These are phyloP conservation scores for Exidia glandulosa DNA, from an alignment of 768 basidiomycete genomes.

Conservation along the genomic window DNA sequence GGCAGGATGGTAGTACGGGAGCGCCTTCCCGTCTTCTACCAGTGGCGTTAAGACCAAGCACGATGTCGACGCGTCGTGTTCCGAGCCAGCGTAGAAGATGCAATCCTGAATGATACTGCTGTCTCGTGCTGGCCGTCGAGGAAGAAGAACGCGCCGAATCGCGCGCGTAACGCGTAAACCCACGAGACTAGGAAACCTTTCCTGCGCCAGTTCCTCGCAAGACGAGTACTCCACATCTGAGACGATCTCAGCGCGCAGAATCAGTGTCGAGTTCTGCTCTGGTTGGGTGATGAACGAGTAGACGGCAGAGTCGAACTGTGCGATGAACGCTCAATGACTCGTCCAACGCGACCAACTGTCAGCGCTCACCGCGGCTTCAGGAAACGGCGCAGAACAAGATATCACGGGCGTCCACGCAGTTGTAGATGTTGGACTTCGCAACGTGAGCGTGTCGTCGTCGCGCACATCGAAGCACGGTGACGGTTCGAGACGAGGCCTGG, in stretches of 20 bases:
- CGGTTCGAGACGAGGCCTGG: not conserved
- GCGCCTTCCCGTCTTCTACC: constrained; percentile 24
- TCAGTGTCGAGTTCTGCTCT: constrained; percentile 86
- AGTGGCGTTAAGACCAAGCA: constrained; percentile 19
- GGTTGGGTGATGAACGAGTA: constrained; percentile 76
- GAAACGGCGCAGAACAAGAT: not conserved
- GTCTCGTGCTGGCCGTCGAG: constrained; percentile 72
- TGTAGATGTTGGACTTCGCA: not conserved
- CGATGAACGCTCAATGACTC: not conserved
- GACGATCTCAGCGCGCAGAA: constrained; percentile 70
- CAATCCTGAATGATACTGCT: constrained; percentile 64
- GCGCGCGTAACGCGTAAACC: constrained; percentile 34
- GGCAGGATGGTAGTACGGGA: constrained; percentile 88
- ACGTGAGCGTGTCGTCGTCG: not conserved
- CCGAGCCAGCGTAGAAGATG: constrained; percentile 43
- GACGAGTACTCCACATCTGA: constrained; percentile 19
- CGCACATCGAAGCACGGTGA: not conserved
- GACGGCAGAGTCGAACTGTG: constrained; percentile 62
- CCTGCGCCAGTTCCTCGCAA: constrained; percentile 3
- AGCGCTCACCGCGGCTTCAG: not conserved
- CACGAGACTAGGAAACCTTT: constrained; percentile 25
- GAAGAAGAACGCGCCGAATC: constrained; percentile 59
- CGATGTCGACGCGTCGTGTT: constrained; percentile 13
- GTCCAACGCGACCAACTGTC: not conserved
- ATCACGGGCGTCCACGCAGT: not conserved